phyloP scores from a whole-genome alignment of 208 protist genomes.

The Trypanosoma caninum region DNA sequence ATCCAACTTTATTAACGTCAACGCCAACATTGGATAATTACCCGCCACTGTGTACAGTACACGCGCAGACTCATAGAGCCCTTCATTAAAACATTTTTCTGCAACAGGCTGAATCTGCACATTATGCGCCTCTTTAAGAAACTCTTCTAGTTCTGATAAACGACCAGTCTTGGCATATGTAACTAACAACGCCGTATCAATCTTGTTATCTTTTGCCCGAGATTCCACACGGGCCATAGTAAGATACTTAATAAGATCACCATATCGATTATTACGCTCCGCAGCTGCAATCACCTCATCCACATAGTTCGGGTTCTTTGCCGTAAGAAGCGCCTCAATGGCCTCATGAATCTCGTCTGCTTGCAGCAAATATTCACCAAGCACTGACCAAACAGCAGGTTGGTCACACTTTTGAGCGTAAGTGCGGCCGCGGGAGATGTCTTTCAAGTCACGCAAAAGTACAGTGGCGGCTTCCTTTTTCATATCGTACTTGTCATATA shows the following conservation, averaged over 20 bases:
- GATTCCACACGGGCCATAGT: conserved; percentile 96
- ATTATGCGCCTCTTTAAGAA: conserved; percentile 97
- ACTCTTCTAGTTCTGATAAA: conserved; percentile 98
- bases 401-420: conserved; percentile 95
- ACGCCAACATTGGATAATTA: conserved; percentile 96
- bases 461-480: conserved; percentile 97
- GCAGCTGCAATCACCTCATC: conserved; percentile 91
- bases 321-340: conserved; percentile 98
- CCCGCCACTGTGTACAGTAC: conserved; percentile 97
- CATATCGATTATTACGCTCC: conserved; percentile 91
- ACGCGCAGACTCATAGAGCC: conserved; percentile 97
- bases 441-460: conserved; percentile 95
- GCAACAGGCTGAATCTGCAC: conserved; percentile 96
- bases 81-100: conserved; percentile 97
- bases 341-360: conserved; percentile 90
- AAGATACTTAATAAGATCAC: conserved; percentile 98
- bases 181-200: conserved; percentile 99
- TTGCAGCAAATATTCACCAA: conserved; percentile 95
- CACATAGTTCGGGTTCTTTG: conserved; percentile 94
- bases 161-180: conserved; percentile 96
- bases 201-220: conserved; percentile 80
- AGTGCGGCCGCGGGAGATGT: conserved; percentile 93
- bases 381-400: conserved; percentile 93
- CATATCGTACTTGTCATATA: conserved; percentile 98
- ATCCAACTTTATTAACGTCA: conserved; percentile 95